Evolutionary conservation across 2,329 filamentous ascomycete species (phyloP).

Genomic region (Penicillium sp.): DNA sequence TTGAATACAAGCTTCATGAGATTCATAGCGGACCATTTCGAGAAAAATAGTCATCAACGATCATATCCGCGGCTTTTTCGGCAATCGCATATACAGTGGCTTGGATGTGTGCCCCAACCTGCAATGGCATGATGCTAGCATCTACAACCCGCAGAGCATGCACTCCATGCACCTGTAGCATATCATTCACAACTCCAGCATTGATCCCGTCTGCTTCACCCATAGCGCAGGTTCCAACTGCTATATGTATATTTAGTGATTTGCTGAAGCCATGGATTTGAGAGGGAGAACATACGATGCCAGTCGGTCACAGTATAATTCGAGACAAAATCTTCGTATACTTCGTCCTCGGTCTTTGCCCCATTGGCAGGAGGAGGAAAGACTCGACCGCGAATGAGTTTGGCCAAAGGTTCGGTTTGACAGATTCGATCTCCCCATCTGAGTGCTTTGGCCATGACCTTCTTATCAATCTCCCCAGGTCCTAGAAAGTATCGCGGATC

Average conservation of each 20-base stretch:
- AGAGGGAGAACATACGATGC: constrained; percentile 19
- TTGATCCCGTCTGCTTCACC: constrained; percentile 30
- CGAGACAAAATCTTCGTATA: constrained; percentile 13
- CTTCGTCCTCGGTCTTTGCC: not conserved
- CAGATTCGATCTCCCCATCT: constrained; percentile 45
- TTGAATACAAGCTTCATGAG: not conserved
- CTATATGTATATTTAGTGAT: not conserved
- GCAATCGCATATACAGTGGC: constrained; percentile 37
- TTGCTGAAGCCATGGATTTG: not conserved
- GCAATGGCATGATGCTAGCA: constrained; percentile 36
- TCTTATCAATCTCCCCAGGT: constrained; percentile 46
- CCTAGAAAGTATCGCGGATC: constrained; percentile 50
- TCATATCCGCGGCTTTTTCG: constrained; percentile 26
- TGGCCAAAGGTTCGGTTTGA: constrained; percentile 38
- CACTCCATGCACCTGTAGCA: constrained; percentile 40
- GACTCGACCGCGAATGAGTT: constrained; percentile 38
- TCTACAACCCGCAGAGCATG: constrained; percentile 40
- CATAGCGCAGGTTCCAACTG: constrained; percentile 46
- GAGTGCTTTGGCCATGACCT: constrained; percentile 46
- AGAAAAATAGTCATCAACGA: constrained; percentile 16
- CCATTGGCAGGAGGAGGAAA: constrained; percentile 30
- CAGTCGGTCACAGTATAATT: constrained; percentile 24
- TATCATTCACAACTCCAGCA: constrained; percentile 39
- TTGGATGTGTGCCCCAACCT: constrained; percentile 31
- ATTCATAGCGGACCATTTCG: not conserved